These are phyloP conservation scores for Candida nanaspora DNA, from an alignment of 805 yeast species.

Conservation along the genomic window DNA sequence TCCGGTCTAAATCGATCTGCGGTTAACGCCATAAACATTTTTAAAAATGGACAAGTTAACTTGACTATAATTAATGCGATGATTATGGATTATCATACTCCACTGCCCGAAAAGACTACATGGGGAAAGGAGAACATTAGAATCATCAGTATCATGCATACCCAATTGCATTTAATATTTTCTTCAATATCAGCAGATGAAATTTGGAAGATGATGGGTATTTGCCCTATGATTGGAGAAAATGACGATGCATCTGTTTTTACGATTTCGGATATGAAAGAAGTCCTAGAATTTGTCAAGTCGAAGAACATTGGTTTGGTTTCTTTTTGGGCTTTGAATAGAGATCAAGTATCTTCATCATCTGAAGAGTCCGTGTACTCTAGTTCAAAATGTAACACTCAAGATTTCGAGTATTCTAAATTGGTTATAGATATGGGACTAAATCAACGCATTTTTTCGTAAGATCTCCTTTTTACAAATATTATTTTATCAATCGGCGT, in stretches of 20 bases:
- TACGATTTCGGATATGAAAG: constrained; percentile 16
- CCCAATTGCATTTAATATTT: constrained; percentile 8
- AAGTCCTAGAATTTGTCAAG: constrained; percentile 13
- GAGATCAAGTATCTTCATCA: constrained; percentile 19
- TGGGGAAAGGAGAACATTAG: constrained; percentile 24
- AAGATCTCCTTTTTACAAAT: background rate
- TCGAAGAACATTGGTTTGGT: constrained; percentile 15
- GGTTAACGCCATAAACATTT: constrained; percentile 8
- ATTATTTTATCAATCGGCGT: no score
- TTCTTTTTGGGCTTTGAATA: constrained; percentile 25
- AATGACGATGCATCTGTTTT: constrained; percentile 23
- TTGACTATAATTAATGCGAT: constrained; percentile 17
- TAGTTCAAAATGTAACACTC: constrained; percentile 15
- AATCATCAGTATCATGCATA: constrained; percentile 12
- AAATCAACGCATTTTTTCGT: background rate
- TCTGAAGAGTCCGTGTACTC: constrained; percentile 8
- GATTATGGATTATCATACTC: constrained; percentile 27
- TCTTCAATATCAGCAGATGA: constrained; percentile 2
- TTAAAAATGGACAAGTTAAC: constrained; percentile 5
- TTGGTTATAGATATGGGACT: constrained; percentile 8
- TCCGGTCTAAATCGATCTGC: constrained; percentile 15
- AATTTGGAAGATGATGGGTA: constrained; percentile 19
- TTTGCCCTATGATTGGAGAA: constrained; percentile 28
- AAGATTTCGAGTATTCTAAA: constrained; percentile 14
- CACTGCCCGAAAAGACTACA: constrained; percentile 8